These are phyloP conservation scores for Nelumbo lutea DNA, from an alignment of 164 flowering plant genomes.

Conservation along the genomic window DNA sequence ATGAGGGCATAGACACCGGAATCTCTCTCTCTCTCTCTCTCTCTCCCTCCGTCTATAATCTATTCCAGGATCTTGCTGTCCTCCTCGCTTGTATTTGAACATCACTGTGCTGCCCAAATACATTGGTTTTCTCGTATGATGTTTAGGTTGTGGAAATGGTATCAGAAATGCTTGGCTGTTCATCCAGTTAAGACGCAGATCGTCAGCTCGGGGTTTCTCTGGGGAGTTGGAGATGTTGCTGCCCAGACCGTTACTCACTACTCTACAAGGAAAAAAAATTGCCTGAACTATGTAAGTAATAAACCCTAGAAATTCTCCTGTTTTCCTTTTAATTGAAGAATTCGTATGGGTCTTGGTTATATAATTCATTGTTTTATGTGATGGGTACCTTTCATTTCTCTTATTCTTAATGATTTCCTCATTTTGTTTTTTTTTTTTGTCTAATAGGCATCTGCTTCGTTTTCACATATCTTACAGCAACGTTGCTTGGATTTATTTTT, in stretches of 20 bases:
- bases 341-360: neutral
- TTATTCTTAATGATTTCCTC: neutral
- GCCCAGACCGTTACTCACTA: slow-evolving; percentile 60
- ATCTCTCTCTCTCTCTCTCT: neutral
- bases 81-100: neutral
- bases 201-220: slow-evolving; percentile 66
- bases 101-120: neutral
- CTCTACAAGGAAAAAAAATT: slow-evolving; percentile 27
- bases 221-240: slow-evolving; percentile 73
- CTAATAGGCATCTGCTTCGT: neutral
- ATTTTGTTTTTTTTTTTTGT: neutral
- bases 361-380: neutral
- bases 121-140: slow-evolving; percentile 15
- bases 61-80: neutral
- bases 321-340: neutral
- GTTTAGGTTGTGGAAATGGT: slow-evolving; percentile 70
- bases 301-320: neutral
- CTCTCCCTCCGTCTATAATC: neutral
- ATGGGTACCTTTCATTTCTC: slow-evolving; percentile 6
- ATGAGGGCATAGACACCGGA: neutral
- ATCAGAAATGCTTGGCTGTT: slow-evolving; percentile 49
- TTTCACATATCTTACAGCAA: too few species aligned
- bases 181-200: slow-evolving; percentile 82
- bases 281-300: slow-evolving; percentile 24
- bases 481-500: neutral